Percentiles rank a stretch among this genome's conserved stretches.
These are phyloP conservation scores for Pisolithus microcarpus DNA, from an alignment of 768 basidiomycete species.

Conservation along the genomic window DNA sequence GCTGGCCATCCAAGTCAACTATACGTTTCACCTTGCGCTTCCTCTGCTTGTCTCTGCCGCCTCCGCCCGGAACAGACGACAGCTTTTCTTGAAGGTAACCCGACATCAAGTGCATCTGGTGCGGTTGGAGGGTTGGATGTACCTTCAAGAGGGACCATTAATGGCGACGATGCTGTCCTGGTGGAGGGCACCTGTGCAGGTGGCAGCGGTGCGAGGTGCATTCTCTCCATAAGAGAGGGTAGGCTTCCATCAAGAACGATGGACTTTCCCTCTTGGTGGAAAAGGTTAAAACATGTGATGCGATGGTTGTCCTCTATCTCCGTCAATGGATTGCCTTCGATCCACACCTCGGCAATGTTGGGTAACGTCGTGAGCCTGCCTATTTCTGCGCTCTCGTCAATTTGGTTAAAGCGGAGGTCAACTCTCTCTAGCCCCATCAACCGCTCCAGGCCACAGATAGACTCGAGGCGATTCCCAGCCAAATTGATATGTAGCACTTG, in stretches of 20 bases:
- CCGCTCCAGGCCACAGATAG: constrained; percentile 93
- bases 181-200: constrained; percentile 47
- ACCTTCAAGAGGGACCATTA: constrained; percentile 19
- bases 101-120: background rate
- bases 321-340: constrained; percentile 77
- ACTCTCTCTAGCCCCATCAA: constrained; percentile 75
- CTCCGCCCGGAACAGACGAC: constrained; percentile 40
- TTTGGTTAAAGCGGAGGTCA: constrained; percentile 71
- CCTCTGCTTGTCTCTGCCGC: constrained; percentile 36
- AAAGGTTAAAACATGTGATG: constrained; percentile 73
- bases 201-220: constrained; percentile 43
- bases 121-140: constrained; percentile 22
- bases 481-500: constrained; percentile 75
- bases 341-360: constrained; percentile 72
- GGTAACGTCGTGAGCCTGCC: constrained; percentile 76
- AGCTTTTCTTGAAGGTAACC: constrained; percentile 33
- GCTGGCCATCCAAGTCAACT: constrained; percentile 48
- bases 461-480: constrained; percentile 81
- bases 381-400: constrained; percentile 81
- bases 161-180: constrained; percentile 29
- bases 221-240: constrained; percentile 67
- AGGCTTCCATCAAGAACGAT: constrained; percentile 68
- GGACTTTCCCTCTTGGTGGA: constrained; percentile 75
- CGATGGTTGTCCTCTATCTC: constrained; percentile 67
- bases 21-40: constrained; percentile 68